Percentiles rank a stretch among this genome's conserved stretches.
Evolutionary conservation across 768 basidiomycete genomes (phyloP).

Genomic region (Trametes punicea): DNA sequence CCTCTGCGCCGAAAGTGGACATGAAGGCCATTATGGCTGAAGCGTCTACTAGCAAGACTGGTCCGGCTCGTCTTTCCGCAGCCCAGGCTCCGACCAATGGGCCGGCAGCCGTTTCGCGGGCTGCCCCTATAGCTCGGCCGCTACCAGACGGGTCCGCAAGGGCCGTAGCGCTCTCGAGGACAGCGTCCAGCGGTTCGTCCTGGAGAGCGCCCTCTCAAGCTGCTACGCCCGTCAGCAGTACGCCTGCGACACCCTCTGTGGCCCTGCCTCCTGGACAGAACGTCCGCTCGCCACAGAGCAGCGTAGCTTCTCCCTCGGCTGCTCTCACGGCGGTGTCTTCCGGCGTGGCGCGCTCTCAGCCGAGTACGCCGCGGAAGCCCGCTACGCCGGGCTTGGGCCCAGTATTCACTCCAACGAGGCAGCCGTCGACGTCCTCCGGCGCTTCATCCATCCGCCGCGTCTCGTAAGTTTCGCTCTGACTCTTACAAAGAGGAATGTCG

Average conservation of each 20-base stretch:
- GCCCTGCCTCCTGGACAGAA: background rate
- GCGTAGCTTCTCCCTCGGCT: background rate
- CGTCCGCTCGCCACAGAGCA: background rate
- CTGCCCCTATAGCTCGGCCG: conserved; percentile 1
- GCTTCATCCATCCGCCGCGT: conserved; percentile 39
- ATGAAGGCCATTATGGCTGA: conserved; percentile 88
- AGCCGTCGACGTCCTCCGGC: conserved; percentile 29
- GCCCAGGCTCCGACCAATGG: background rate
- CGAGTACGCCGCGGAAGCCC: conserved; percentile 27
- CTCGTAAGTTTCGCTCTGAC: conserved; percentile 42
- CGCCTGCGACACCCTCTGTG: background rate
- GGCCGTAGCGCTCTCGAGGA: background rate
- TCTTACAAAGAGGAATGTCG: too few species aligned
- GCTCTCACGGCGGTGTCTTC: background rate
- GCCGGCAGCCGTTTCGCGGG: conserved; percentile 1
- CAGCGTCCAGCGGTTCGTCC: conserved; percentile 1
- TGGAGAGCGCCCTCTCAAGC: conserved; percentile 17
- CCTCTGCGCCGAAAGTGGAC: conserved; percentile 63
- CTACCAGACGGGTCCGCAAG: background rate
- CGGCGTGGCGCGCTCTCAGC: conserved; percentile 3
- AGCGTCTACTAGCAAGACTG: conserved; percentile 39
- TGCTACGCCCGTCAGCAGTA: background rate
- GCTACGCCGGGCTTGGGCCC: conserved; percentile 51
- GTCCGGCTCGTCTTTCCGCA: background rate
- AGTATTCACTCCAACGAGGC: conserved; percentile 58